Base-by-base conservation (phyloP, 805 yeast species). In the Cyberlindnera suaveolens region DNA sequence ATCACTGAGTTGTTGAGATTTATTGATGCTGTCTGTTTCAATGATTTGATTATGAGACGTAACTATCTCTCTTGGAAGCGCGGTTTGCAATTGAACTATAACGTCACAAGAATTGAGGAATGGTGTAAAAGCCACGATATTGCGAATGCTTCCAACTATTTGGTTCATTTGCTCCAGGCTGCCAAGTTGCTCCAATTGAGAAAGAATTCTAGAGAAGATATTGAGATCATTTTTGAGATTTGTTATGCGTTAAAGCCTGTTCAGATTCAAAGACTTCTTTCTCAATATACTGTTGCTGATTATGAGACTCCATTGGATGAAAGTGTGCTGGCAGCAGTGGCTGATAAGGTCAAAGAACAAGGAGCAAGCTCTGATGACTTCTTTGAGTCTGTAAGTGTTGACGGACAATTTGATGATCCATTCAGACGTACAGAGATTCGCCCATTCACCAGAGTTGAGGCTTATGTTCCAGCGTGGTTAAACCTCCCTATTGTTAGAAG, bases 101-200 rank as follows among this genome's bases (percentile, higher is more conserved):
- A 93, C 64, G 95, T 90, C 42, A 93, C 99, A 3, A 78, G 98
- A 58, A 75, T 93, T 56, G 97, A 89, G 64, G 99, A 93, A 68
- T 93, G 99, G 99, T 91, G 98, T 66, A 91, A 88, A 68, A 80
- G 88, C 7, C 96, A 91, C 63, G 90, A 85, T 41, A 78, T 93
- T 49, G 84, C 85, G 40, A 96, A 90, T 61, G 96, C 95, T 2
- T 77, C 91, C 4, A 78, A 81, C 32, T 81, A 88, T 58, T 74
- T 93, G 61, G 82, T 82, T 49, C 97, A 90, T 60, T 72, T 93
- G 59, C 74, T 89, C 52, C 98, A 93, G 67, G 91, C 95, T 17
- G 90, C 96, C 33, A 93, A 93, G 68, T 72, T 93, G 47, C 70
- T 93, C 58, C 99, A 93, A 67, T 77, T 93, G 61, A 80, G 95